A percentile compares a stretch with the other conserved stretches of the same genome.
Evolutionary conservation across 2,329 filamentous ascomycete species (phyloP).

Genomic region (Fusarium lateritium): DNA sequence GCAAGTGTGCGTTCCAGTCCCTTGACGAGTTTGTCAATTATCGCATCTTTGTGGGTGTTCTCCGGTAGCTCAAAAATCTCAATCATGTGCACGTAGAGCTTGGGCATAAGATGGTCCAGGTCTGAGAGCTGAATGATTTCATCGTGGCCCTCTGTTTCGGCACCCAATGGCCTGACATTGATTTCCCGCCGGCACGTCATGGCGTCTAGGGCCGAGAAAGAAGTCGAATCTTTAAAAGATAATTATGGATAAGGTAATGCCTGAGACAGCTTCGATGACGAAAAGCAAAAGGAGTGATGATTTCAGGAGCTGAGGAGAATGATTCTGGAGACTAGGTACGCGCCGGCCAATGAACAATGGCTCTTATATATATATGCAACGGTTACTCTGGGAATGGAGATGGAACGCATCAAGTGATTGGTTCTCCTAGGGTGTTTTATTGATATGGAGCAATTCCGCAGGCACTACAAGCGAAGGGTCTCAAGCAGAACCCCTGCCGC

Average conservation of each 20-base stretch:
- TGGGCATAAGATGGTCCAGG: constrained; percentile 36
- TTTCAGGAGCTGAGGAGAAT: background rate
- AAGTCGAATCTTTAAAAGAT: background rate
- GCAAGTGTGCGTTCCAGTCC: constrained; percentile 24
- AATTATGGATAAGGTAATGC: too few relatives aligned
- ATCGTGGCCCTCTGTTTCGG: background rate
- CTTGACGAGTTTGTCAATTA: constrained; percentile 6
- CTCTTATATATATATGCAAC: background rate
- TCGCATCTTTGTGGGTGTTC: background rate
- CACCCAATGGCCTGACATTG: background rate
- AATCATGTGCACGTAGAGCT: constrained; percentile 32
- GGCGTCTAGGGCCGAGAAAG: too few relatives aligned
- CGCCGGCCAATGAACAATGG: background rate
- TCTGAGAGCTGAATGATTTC: constrained; percentile 12
- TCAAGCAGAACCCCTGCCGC: too few relatives aligned
- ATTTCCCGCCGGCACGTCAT: background rate
- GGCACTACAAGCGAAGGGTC: too few relatives aligned
- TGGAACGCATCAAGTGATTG: background rate
- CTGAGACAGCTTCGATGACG: background rate
- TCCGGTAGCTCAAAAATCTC: constrained; percentile 27
- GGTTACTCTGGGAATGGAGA: background rate
- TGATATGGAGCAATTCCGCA: background rate
- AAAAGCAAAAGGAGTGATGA: background rate
- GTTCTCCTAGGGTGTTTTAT: background rate
- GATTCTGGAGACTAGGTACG: background rate